Conservation (phyloP, 2,329 filamentous ascomycete genomes). For the Xylariomycetidae sp. region DNA sequence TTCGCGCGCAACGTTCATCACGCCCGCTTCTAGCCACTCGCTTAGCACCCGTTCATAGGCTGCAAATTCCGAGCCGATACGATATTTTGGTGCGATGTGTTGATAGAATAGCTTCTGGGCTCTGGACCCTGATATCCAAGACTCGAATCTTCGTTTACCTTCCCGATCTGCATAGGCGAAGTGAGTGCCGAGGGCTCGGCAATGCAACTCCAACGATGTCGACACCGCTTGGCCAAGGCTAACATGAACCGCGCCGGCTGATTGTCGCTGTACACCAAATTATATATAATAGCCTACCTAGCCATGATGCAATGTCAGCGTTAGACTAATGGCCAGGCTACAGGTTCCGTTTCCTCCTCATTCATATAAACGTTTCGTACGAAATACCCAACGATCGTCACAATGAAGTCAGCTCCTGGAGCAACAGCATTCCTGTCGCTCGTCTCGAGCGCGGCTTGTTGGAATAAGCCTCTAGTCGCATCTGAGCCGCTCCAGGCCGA, state of each 20-base stretch:
- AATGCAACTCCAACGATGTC: background rate
- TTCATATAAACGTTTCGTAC: too few species aligned
- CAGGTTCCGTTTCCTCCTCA: too few species aligned
- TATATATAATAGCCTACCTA: background rate
- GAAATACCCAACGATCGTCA: background rate
- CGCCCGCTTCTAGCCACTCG: too few species aligned
- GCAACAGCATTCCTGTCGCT: background rate
- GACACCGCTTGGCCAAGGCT: background rate
- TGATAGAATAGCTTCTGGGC: too few species aligned
- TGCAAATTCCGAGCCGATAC: too few species aligned
- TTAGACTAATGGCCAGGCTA: too few species aligned
- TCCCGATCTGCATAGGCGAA: background rate
- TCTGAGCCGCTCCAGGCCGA: conserved; percentile 6
- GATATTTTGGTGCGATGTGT: too few species aligned
- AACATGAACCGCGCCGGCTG: background rate
- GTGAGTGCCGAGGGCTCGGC: background rate
- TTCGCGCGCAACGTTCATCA: too few species aligned
- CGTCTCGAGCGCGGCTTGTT: background rate
- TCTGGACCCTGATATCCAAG: too few species aligned
- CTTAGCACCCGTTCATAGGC: too few species aligned
- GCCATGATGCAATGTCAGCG: too few species aligned
- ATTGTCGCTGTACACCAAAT: background rate
- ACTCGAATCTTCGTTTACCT: too few species aligned
- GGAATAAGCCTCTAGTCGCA: conserved; percentile 2
- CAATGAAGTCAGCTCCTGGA: background rate